Percentiles rank a stretch among this genome's conserved stretches.
These are phyloP conservation scores for Aspergillus cavernicola DNA, from an alignment of 495 filamentous ascomycete genomes.

Conservation along the genomic window DNA sequence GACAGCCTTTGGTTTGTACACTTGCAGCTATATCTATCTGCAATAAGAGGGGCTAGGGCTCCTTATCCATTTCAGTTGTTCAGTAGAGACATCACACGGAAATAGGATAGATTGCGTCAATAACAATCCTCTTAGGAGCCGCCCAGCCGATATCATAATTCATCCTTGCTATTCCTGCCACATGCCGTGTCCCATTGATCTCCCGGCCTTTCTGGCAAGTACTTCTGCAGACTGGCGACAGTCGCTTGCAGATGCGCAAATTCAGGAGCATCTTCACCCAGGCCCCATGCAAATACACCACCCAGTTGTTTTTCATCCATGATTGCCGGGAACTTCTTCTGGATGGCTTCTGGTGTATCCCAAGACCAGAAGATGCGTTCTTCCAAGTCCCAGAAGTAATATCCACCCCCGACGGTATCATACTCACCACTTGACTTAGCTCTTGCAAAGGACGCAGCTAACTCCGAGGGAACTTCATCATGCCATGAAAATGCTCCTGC, in stretches of 20 bases:
- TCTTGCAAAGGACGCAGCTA: slow-evolving; percentile 38
- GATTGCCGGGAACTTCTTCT: slow-evolving; percentile 58
- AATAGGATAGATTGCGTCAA: no score
- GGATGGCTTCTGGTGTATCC: slow-evolving; percentile 61
- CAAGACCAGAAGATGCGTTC: slow-evolving; percentile 69
- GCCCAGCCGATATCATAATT: no score
- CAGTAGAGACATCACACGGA: no score
- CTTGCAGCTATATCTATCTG: no score
- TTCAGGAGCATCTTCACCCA: slow-evolving; percentile 64
- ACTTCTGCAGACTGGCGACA: no score
- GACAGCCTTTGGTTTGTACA: no score
- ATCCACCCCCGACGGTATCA: slow-evolving; percentile 57
- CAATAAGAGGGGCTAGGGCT: no score
- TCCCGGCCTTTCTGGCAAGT: no score
- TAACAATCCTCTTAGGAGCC: no score
- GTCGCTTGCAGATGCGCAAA: slow-evolving; percentile 57
- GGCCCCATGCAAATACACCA: slow-evolving; percentile 69
- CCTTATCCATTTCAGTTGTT: no score
- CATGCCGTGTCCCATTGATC: no score
- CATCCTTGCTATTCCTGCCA: no score
- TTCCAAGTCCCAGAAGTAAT: slow-evolving; percentile 63
- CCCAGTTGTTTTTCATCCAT: slow-evolving; percentile 55
- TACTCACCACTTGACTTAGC: slow-evolving; percentile 52
- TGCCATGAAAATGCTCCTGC: slow-evolving; percentile 39
- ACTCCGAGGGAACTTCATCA: slow-evolving; percentile 26